phyloP scores from a whole-genome alignment of 2,329 filamentous ascomycete species.

The Graphilbum sp. region DNA sequence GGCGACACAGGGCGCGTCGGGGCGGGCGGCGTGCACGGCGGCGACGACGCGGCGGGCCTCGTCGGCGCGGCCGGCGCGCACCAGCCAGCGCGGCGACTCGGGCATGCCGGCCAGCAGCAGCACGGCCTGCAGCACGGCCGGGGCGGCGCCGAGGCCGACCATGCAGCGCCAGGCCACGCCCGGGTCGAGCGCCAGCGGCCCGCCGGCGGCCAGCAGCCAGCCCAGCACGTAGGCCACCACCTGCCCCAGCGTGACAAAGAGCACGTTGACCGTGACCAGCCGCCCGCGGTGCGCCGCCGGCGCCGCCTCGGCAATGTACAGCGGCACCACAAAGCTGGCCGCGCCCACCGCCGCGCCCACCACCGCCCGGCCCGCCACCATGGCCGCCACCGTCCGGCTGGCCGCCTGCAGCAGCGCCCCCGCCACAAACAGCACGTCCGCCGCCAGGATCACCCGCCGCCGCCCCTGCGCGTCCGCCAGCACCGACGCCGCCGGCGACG shows the following conservation, averaged over 20 bases:
- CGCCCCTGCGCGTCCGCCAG: conserved; percentile 46
- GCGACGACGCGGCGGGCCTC: conserved; percentile 50
- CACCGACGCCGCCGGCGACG: conserved; percentile 48
- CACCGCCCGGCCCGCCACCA: conserved; percentile 52
- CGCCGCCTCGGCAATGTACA: conserved; percentile 79
- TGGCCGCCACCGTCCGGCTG: conserved; percentile 38
- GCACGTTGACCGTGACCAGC: conserved; percentile 63
- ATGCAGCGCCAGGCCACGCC: conserved; percentile 72
- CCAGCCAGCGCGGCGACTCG: conserved; percentile 78
- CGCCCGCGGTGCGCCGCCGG: conserved; percentile 61
- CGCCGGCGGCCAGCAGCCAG: conserved; percentile 50
- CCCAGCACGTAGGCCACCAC: conserved; percentile 77
- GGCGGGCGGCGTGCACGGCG: conserved; percentile 32
- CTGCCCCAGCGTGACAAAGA: conserved; percentile 79
- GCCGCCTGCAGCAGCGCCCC: conserved; percentile 51
- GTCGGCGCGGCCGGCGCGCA: conserved; percentile 45
- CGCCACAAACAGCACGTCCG: conserved; percentile 49
- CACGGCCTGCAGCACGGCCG: conserved; percentile 53
- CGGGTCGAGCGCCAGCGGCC: background rate
- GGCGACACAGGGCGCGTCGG: conserved; percentile 12
- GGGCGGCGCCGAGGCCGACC: conserved; percentile 69
- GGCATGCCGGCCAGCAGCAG: conserved; percentile 58
- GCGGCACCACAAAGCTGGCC: conserved; percentile 65
- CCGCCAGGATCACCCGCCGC: conserved; percentile 44
- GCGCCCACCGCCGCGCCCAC: conserved; percentile 60